Percentiles rank a stretch among this genome's conserved stretches.
phyloP scores from a whole-genome alignment of 2,329 filamentous ascomycete genomes.

The Diplodia scrobiculata region DNA sequence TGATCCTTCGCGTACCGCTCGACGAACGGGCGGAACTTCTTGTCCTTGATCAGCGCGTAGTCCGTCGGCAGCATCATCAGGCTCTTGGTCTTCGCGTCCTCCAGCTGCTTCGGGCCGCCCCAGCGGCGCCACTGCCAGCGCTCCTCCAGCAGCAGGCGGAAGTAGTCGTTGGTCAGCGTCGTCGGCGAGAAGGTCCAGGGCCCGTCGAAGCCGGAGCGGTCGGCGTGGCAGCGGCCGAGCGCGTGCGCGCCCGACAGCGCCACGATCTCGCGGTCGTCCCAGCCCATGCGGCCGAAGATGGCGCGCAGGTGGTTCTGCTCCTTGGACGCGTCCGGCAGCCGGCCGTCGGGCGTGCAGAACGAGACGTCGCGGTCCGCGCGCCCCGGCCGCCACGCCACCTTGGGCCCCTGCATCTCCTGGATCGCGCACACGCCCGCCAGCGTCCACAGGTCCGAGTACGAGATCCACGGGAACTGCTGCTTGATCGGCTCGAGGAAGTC shows the following conservation, averaged over 20 bases:
- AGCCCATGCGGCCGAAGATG: slow-evolving; percentile 97
- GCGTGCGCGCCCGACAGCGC: slow-evolving; percentile 82
- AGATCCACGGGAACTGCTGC: slow-evolving; percentile 90
- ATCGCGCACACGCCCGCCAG: slow-evolving; percentile 80
- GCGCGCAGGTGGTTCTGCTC: slow-evolving; percentile 78
- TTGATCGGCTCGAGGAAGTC: slow-evolving; percentile 94
- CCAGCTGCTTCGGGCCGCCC: slow-evolving; percentile 87
- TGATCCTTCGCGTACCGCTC: slow-evolving; percentile 91
- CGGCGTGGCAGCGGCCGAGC: slow-evolving; percentile 82
- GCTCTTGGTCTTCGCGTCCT: slow-evolving; percentile 82
- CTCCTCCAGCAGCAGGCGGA: slow-evolving; percentile 80
- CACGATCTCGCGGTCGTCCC: slow-evolving; percentile 95
- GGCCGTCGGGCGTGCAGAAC: slow-evolving; percentile 91
- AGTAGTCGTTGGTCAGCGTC: slow-evolving; percentile 93
- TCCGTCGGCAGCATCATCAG: slow-evolving; percentile 98
- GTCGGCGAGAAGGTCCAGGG: slow-evolving; percentile 76
- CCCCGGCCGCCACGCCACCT: slow-evolving; percentile 85
- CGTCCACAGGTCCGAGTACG: slow-evolving; percentile 96
- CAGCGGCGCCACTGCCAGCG: slow-evolving; percentile 92
- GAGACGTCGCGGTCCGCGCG: slow-evolving; percentile 75
- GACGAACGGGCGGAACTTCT: slow-evolving; percentile 76
- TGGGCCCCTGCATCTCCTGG: slow-evolving; percentile 92
- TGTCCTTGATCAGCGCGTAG: slow-evolving; percentile 83
- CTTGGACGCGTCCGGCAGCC: slow-evolving; percentile 80
- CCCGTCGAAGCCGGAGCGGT: slow-evolving; percentile 86